A percentile compares a stretch with the other conserved stretches of the same genome.
These are phyloP conservation scores for Prinsepia uniflora DNA, from an alignment of 306 rosid species.

Conservation along the genomic window DNA sequence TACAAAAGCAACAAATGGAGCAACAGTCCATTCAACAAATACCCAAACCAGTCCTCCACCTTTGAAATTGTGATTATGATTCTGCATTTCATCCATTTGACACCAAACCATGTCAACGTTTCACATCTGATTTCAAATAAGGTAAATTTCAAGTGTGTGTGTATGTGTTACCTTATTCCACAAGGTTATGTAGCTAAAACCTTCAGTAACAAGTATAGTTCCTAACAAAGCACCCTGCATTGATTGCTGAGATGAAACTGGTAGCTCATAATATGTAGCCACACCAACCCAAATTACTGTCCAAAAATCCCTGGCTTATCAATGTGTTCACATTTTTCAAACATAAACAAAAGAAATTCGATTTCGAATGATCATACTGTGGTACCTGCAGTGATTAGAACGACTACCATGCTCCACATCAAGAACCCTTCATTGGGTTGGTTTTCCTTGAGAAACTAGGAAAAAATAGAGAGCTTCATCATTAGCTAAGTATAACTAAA, in stretches of 20 bases:
- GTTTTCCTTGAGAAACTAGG: conserved; percentile 26
- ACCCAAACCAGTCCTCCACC: conserved; percentile 32
- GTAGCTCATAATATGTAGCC: conserved; percentile 23
- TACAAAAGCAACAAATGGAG: conserved; percentile 16
- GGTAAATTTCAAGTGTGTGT: too few species aligned
- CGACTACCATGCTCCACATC: conserved; percentile 33
- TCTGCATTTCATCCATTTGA: conserved; percentile 17
- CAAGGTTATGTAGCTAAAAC: conserved; percentile 22
- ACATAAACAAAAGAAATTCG: too few species aligned
- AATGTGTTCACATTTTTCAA: background rate
- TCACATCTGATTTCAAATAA: too few species aligned
- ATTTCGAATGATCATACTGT: too few species aligned
- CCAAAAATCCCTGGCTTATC: background rate
- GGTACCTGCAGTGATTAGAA: conserved; percentile 27
- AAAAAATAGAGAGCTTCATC: background rate
- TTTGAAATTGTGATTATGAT: conserved; percentile 23
- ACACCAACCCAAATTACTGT: conserved; percentile 28
- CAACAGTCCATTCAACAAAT: conserved; percentile 27
- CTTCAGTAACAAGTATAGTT: conserved; percentile 28
- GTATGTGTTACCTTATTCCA: conserved; percentile 27
- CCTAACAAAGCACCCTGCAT: conserved; percentile 27
- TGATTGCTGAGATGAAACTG: conserved; percentile 27
- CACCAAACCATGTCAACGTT: too few species aligned
- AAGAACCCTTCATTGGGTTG: conserved; percentile 25
- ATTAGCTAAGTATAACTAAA: background rate